phyloP scores from a whole-genome alignment of 768 basidiomycete species.

The Suillus plorans region DNA sequence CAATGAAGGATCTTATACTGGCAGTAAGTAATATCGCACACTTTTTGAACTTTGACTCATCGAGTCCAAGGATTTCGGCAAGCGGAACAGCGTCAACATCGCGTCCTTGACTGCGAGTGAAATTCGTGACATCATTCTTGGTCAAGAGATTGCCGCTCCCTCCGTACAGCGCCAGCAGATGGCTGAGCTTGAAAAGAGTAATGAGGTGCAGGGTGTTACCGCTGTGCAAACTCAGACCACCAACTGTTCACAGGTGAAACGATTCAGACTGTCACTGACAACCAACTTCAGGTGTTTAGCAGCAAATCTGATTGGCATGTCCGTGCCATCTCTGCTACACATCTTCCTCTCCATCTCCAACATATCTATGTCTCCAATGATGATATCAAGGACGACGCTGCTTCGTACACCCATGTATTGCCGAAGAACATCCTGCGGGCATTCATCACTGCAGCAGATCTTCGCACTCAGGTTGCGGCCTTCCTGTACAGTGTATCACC shows the following conservation, averaged over 20 bases:
- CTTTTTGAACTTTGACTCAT: too few relatives aligned
- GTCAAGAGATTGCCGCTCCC: too few relatives aligned
- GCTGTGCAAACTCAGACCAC: slow-evolving; percentile 98
- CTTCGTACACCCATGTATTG: slow-evolving; percentile 91
- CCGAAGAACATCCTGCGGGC: slow-evolving; percentile 96
- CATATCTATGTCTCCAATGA: slow-evolving; percentile 99
- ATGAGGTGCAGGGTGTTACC: slow-evolving; percentile 91
- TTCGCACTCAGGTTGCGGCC: slow-evolving; percentile 94
- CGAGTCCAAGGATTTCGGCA: too few relatives aligned
- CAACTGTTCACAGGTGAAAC: slow-evolving; percentile 95
- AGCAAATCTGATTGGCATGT: slow-evolving; percentile 99
- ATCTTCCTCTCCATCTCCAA: slow-evolving; percentile 92
- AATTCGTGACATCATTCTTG: too few relatives aligned
- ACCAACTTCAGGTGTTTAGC: slow-evolving; percentile 98
- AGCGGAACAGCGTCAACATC: slow-evolving; percentile 98
- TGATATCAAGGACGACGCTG: slow-evolving; percentile 97
- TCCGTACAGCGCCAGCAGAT: slow-evolving; percentile 97
- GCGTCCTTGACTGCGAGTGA: too few relatives aligned
- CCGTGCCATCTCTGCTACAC: slow-evolving; percentile 95
- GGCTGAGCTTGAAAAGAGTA: slow-evolving; percentile 98
- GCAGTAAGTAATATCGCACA: too few relatives aligned
- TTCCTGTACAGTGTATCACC: slow-evolving; percentile 91
- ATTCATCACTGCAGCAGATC: slow-evolving; percentile 90
- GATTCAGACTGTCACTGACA: slow-evolving; percentile 84
- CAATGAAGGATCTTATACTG: too few relatives aligned